Conservation (phyloP, 2,329 filamentous ascomycete species). For the Neopestalotiopsis clavispora region DNA sequence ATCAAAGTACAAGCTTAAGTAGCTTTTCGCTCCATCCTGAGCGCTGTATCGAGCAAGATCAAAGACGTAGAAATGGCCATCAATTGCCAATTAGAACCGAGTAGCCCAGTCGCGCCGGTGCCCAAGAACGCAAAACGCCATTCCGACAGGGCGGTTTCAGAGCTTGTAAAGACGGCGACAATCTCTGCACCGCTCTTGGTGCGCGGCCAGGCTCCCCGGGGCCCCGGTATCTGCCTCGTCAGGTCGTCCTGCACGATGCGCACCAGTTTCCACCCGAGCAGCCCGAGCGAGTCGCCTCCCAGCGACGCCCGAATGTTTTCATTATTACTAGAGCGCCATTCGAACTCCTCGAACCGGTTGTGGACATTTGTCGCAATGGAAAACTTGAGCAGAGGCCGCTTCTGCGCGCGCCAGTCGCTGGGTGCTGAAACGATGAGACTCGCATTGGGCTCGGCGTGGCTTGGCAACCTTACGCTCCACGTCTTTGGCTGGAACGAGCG, state of each 20-base stretch:
- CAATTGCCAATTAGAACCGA: slow-evolving; percentile 1
- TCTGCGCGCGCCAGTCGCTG: slow-evolving; percentile 12
- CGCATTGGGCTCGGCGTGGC: slow-evolving; percentile 3
- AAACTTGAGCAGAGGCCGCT: slow-evolving; percentile 9
- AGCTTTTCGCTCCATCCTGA: background rate
- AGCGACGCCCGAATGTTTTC: slow-evolving; percentile 13
- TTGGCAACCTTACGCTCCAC: slow-evolving; percentile 12
- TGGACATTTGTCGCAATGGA: background rate
- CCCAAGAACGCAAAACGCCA: slow-evolving; percentile 12
- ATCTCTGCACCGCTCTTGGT: slow-evolving; percentile 10
- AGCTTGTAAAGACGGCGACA: slow-evolving; percentile 7
- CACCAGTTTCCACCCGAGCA: slow-evolving; percentile 7
- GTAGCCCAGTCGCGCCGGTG: background rate
- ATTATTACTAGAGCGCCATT: slow-evolving; percentile 14
- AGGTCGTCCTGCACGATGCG: slow-evolving; percentile 5
- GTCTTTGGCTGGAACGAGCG: background rate
- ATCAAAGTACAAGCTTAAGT: background rate
- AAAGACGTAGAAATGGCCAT: background rate
- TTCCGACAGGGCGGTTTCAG: background rate
- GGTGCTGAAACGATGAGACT: slow-evolving; percentile 10
- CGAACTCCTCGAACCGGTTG: background rate
- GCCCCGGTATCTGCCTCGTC: background rate
- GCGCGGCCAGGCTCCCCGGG: slow-evolving; percentile 10
- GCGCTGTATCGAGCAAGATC: background rate
- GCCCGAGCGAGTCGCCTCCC: background rate